Evolutionary conservation across 2,329 filamentous ascomycete species (phyloP).

Genomic region (Penicillium nordicum): DNA sequence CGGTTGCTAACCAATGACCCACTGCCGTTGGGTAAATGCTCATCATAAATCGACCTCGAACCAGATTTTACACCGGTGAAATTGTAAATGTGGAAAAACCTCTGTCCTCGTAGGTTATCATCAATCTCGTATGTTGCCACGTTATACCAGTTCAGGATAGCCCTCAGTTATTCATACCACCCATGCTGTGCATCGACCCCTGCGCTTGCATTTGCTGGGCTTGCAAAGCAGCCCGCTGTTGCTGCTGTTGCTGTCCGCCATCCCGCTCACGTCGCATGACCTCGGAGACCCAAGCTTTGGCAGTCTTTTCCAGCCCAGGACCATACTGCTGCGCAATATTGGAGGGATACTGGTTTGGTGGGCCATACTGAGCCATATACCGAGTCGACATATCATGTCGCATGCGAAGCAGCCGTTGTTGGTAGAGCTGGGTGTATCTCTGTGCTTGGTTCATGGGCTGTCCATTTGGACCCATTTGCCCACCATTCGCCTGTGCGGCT

Average conservation of each 20-base stretch:
- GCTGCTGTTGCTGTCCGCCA: slow-evolving; percentile 31
- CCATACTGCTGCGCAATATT: slow-evolving; percentile 38
- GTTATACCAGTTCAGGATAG: background rate
- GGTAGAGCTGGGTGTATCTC: slow-evolving; percentile 38
- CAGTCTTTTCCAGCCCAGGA: slow-evolving; percentile 36
- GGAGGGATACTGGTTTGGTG: slow-evolving; percentile 38
- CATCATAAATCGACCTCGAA: background rate
- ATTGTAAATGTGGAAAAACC: background rate
- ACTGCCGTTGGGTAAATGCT: background rate
- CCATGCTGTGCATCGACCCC: slow-evolving; percentile 40
- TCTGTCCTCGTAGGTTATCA: background rate
- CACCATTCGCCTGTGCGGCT: slow-evolving; percentile 40
- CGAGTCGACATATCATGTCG: slow-evolving; percentile 38
- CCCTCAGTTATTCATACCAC: slow-evolving; percentile 37
- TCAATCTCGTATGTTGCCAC: background rate
- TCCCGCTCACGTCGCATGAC: slow-evolving; percentile 40
- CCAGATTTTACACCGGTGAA: background rate
- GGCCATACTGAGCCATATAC: slow-evolving; percentile 39
- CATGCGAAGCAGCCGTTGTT: slow-evolving; percentile 34
- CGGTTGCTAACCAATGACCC: background rate
- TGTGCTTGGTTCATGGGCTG: slow-evolving; percentile 29
- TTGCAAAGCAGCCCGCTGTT: slow-evolving; percentile 32
- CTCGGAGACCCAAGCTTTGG: slow-evolving; percentile 38
- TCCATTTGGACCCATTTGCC: slow-evolving; percentile 32
- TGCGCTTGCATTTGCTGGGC: slow-evolving; percentile 41